Percentiles rank a stretch among this genome's conserved stretches.
phyloP scores from a whole-genome alignment of 1,284 basidiomycete genomes.

The Ustilago curta region DNA sequence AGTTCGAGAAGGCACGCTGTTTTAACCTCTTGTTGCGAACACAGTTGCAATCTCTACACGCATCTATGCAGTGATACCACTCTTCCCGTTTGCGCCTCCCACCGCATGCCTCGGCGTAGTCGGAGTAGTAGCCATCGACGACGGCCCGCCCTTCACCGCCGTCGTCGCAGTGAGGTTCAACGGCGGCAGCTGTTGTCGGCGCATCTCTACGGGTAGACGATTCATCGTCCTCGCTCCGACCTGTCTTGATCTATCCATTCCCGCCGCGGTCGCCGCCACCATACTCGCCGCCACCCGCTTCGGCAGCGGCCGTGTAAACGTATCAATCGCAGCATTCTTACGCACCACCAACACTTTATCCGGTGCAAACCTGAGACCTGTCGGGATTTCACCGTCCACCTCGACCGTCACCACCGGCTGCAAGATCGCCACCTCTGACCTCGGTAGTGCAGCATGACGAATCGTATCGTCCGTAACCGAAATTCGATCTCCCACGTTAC shows the following conservation, averaged over 20 bases:
- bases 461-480: slow-evolving; percentile 71
- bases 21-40: slow-evolving; percentile 15
- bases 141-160: background rate
- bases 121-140: slow-evolving; percentile 16
- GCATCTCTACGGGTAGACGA: background rate
- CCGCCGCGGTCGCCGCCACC: slow-evolving; percentile 1
- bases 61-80: slow-evolving; percentile 15
- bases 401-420: slow-evolving; percentile 79
- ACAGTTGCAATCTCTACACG: background rate
- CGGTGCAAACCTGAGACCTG: slow-evolving; percentile 29
- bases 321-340: slow-evolving; percentile 48
- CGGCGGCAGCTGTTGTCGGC: slow-evolving; percentile 6
- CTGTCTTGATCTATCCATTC: slow-evolving; percentile 12
- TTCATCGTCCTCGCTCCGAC: slow-evolving; percentile 17
- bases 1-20: slow-evolving; percentile 38
- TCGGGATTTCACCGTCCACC: slow-evolving; percentile 39
- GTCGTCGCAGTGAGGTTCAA: background rate
- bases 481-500: background rate
- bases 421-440: slow-evolving; percentile 87
- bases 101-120: slow-evolving; percentile 23
- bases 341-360: slow-evolving; percentile 37
- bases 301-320: slow-evolving; percentile 37
- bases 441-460: slow-evolving; percentile 86
- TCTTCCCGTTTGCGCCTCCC: background rate
- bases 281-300: slow-evolving; percentile 18